Conservation (phyloP, 441 rosid species). For the Theobroma grandiflorum region DNA sequence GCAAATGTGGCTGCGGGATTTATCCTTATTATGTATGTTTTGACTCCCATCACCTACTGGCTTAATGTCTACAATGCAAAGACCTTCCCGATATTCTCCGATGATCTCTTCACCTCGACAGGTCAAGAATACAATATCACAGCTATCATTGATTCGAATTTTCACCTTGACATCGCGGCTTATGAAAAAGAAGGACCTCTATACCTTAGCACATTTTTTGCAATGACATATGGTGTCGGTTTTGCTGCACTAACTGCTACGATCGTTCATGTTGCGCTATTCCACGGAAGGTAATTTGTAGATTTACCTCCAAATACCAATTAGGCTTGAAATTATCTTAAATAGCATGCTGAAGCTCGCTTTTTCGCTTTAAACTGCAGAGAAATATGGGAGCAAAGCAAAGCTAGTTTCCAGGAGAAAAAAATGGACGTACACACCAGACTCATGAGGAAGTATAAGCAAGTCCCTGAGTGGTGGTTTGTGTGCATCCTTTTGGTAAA, state of each 20-base stretch:
- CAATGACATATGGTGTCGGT: constrained; percentile 88
- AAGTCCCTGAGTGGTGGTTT: constrained; percentile 96
- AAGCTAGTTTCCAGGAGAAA: constrained; percentile 67
- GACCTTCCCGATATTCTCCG: constrained; percentile 86
- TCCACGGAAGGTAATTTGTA: constrained; percentile 79
- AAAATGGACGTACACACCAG: constrained; percentile 75
- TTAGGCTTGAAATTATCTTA: neutral
- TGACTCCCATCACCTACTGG: constrained; percentile 85
- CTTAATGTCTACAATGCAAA: constrained; percentile 76
- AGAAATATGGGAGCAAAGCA: constrained; percentile 93
- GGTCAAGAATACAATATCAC: constrained; percentile 85
- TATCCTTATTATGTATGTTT: constrained; percentile 67
- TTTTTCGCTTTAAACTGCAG: constrained; percentile 37
- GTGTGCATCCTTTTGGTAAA: constrained; percentile 67
- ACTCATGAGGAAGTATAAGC: constrained; percentile 76
- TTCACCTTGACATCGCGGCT: constrained; percentile 77
- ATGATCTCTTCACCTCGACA: constrained; percentile 62
- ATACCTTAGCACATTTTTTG: constrained; percentile 86
- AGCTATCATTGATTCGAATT: constrained; percentile 68
- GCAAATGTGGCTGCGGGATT: constrained; percentile 91
- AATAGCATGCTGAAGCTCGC: neutral
- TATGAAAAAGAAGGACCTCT: constrained; percentile 86
- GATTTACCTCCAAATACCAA: neutral
- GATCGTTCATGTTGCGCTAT: constrained; percentile 76
- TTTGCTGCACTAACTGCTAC: constrained; percentile 93